Conservation (phyloP, 441 rosid species). For the Jatropha podagrica region DNA sequence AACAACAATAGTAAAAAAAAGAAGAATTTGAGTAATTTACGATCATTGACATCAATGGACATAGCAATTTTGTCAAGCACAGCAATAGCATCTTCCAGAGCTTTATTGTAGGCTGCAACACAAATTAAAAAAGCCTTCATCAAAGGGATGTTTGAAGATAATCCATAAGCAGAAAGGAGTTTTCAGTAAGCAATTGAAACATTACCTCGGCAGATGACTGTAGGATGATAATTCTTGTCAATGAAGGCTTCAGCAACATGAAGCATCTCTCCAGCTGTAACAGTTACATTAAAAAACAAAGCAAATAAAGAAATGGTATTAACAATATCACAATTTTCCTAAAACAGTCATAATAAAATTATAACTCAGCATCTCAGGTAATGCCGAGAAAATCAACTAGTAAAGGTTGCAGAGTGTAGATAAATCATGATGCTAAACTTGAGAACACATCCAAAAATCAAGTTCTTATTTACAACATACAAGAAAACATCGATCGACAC, state of each 20-base stretch:
- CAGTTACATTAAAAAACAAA: not conserved
- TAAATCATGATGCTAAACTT: slow-evolving; percentile 1
- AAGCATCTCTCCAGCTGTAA: slow-evolving; percentile 93
- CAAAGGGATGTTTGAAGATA: slow-evolving; percentile 9
- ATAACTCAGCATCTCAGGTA: not conserved
- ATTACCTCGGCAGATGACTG: slow-evolving; percentile 88
- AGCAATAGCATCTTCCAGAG: slow-evolving; percentile 87
- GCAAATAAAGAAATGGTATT: not conserved
- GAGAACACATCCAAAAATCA: too few relatives aligned
- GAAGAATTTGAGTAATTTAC: slow-evolving; percentile 47
- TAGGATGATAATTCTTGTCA: slow-evolving; percentile 87
- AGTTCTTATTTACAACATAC: not conserved
- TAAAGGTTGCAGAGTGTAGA: not conserved
- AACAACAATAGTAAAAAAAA: not conserved
- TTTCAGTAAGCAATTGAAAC: slow-evolving; percentile 5
- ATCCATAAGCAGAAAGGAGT: slow-evolving; percentile 11
- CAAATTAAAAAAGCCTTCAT: slow-evolving; percentile 16
- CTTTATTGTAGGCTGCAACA: slow-evolving; percentile 82
- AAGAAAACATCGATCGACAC: not conserved
- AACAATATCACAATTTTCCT: not conserved
- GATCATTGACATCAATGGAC: slow-evolving; percentile 72
- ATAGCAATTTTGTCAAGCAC: slow-evolving; percentile 91
- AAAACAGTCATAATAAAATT: not conserved
- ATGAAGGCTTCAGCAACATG: slow-evolving; percentile 95
- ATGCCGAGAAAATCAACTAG: not conserved